Conservation (phyloP, 352 stramenopile genomes). For the Globisporangium parvum region DNA sequence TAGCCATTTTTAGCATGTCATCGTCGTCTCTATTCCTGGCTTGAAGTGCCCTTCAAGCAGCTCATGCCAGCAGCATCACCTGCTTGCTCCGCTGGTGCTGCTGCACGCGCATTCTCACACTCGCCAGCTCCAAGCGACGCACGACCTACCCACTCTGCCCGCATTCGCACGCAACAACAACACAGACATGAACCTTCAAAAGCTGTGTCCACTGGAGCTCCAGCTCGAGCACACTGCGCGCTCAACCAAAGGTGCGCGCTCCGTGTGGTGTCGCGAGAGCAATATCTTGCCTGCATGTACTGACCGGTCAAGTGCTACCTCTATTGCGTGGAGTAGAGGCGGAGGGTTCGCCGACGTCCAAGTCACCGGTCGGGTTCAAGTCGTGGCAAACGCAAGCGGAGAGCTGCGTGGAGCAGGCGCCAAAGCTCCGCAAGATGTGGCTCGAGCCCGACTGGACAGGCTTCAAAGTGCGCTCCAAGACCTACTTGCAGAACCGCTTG, state of each 20-base stretch:
- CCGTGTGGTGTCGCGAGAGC: not conserved
- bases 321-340: not conserved
- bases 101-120: not conserved
- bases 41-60: too few species aligned
- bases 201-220: slow-evolving; percentile 11
- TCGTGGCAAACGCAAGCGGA: slow-evolving; percentile 44
- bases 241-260: slow-evolving; percentile 6
- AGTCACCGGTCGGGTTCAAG: slow-evolving; percentile 27
- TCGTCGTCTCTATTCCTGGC: too few species aligned
- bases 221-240: slow-evolving; percentile 4
- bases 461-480: slow-evolving; percentile 74
- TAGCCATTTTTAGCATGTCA: too few species aligned
- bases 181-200: slow-evolving; percentile 5
- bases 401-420: slow-evolving; percentile 32
- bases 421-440: slow-evolving; percentile 65
- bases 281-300: not conserved
- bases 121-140: not conserved
- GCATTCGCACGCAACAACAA: not conserved
- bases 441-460: slow-evolving; percentile 44
- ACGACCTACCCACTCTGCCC: not conserved
- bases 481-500: slow-evolving; percentile 56
- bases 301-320: not conserved
- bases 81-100: too few species aligned
- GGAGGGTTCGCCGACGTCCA: slow-evolving; percentile 12
- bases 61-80: too few species aligned